A percentile compares a stretch with the other conserved stretches of the same genome.
Conservation (phyloP, 257 asterid species). For the Solanum clarkiae region DNA sequence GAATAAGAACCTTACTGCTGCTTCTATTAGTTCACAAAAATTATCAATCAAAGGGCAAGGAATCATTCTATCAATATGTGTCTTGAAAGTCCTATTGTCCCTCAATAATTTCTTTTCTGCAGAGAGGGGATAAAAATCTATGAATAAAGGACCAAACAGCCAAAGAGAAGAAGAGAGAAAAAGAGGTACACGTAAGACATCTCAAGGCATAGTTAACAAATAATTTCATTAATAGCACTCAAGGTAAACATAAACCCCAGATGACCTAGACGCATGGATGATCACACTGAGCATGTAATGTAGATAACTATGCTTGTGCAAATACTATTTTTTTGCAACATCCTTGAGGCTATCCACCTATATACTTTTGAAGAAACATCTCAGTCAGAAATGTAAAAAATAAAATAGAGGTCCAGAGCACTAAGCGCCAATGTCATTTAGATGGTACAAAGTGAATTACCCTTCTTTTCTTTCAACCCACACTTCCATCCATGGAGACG, state of each 20-base stretch:
- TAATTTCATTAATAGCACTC: not conserved
- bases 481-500: slow-evolving; percentile 91
- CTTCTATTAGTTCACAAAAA: not conserved
- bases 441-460: not conserved
- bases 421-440: not conserved
- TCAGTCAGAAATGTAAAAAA: not conserved
- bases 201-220: not conserved
- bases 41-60: not conserved
- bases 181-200: not conserved
- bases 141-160: not conserved
- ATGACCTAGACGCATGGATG: not conserved
- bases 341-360: not conserved
- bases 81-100: not conserved
- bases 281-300: not conserved
- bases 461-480: slow-evolving; percentile 61
- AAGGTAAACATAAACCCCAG: not conserved
- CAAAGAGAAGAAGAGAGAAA: not conserved
- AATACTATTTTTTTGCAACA: not conserved
- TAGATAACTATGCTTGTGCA: not conserved
- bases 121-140: not conserved
- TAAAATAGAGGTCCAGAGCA: not conserved
- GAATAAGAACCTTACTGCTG: not conserved
- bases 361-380: not conserved
- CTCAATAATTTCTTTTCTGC: not conserved
- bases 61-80: not conserved